phyloP scores from a whole-genome alignment of 352 stramenopile species.

The Phytophthora constricta region DNA sequence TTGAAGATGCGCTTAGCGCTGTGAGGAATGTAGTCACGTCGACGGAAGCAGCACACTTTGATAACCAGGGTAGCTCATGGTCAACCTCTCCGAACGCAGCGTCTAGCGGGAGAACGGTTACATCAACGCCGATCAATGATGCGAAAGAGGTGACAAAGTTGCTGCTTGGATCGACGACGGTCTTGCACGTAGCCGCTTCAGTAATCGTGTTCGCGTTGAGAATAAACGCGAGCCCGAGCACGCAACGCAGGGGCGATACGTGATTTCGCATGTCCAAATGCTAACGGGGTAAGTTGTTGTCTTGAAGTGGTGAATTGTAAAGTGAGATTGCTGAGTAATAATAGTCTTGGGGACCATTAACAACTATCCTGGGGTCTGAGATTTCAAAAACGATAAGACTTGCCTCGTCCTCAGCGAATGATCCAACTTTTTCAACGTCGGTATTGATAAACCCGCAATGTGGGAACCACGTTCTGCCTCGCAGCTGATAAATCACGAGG shows the following conservation, averaged over 20 bases:
- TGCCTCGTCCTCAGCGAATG: no score
- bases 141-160: constrained; percentile 2
- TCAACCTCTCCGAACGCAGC: constrained; percentile 36
- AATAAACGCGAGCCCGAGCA: constrained; percentile 2
- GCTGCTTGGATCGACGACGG: constrained; percentile 13
- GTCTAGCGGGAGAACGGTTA: constrained; percentile 18
- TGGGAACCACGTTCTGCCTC: no score
- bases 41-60: constrained; percentile 47
- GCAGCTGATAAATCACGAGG: no score
- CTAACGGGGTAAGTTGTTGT: constrained; percentile 1
- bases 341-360: no score
- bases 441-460: no score
- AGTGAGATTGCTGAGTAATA: not conserved
- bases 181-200: constrained; percentile 24
- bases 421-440: no score
- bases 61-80: constrained; percentile 41
- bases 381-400: no score
- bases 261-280: constrained; percentile 4
- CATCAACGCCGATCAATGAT: constrained; percentile 1
- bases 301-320: not conserved
- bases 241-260: not conserved
- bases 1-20: constrained; percentile 19
- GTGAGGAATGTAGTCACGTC: constrained; percentile 34
- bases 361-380: no score
- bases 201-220: not conserved